Percentiles rank a stretch among this genome's conserved stretches.
These are phyloP conservation scores for Microthlaspi erraticum DNA, from an alignment of 345 rosid species.

Conservation along the genomic window DNA sequence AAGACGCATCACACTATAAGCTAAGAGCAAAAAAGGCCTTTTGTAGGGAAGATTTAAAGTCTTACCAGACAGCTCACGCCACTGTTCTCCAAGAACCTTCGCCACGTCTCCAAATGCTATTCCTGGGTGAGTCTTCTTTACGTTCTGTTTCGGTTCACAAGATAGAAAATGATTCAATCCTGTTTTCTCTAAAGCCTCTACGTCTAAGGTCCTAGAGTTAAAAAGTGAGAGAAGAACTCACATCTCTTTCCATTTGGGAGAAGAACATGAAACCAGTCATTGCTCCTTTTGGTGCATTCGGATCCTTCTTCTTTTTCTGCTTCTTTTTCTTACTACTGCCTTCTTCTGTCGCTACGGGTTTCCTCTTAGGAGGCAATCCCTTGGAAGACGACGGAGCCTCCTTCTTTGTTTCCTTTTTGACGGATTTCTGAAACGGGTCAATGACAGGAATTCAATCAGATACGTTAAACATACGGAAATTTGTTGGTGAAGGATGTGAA, in stretches of 20 bases:
- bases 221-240: slow-evolving; percentile 42
- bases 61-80: slow-evolving; percentile 82
- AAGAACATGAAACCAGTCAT: slow-evolving; percentile 75
- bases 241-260: slow-evolving; percentile 89
- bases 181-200: neutral
- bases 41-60: neutral
- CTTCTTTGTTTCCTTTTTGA: slow-evolving; percentile 67
- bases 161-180: neutral
- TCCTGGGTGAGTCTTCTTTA: slow-evolving; percentile 80
- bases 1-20: neutral
- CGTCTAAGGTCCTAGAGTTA: neutral
- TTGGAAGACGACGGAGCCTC: slow-evolving; percentile 70
- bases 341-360: slow-evolving; percentile 64
- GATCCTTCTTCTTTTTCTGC: slow-evolving; percentile 90
- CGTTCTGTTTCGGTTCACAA: slow-evolving; percentile 56
- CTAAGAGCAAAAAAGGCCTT: slow-evolving; percentile 3
- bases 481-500: slow-evolving; percentile 3
- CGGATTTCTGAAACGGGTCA: slow-evolving; percentile 63
- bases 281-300: slow-evolving; percentile 92
- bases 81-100: slow-evolving; percentile 74
- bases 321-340: slow-evolving; percentile 77
- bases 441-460: neutral
- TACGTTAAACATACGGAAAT: slow-evolving; percentile 1
- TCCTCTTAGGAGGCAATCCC: slow-evolving; percentile 67
- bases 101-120: slow-evolving; percentile 65